These are phyloP conservation scores for Pisolithus tinctorius DNA, from an alignment of 768 basidiomycete genomes.

Conservation along the genomic window DNA sequence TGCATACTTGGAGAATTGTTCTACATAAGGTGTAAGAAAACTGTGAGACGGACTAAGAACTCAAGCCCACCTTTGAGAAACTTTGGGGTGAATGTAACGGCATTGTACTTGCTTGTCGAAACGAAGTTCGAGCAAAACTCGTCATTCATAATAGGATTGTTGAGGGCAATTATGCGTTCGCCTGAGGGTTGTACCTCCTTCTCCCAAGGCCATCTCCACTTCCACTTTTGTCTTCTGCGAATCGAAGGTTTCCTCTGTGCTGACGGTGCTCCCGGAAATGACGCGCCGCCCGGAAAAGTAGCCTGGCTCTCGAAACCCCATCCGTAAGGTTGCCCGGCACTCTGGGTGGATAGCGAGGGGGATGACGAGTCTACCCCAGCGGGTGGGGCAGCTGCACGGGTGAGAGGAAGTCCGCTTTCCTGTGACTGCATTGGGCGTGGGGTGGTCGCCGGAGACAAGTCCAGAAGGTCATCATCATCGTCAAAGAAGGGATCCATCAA, in stretches of 20 bases:
- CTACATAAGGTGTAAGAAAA: conserved; percentile 34
- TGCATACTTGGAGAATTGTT: conserved; percentile 98
- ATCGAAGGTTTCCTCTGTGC: conserved; percentile 11
- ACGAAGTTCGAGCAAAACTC: conserved; percentile 79
- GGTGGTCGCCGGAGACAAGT: conserved; percentile 25
- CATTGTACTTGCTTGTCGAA: conserved; percentile 92
- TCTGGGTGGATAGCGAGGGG: conserved; percentile 26
- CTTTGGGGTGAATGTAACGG: conserved; percentile 82
- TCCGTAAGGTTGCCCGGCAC: conserved; percentile 48
- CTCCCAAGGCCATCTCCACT: conserved; percentile 83
- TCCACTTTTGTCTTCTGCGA: conserved; percentile 14
- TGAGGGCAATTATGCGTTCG: conserved; percentile 78
- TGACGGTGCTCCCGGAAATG: conserved; percentile 29
- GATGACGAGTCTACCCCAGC: conserved; percentile 52
- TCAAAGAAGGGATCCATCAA: conserved; percentile 79
- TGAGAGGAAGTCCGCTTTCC: conserved; percentile 50
- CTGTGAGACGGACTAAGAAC: neutral
- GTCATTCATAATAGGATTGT: conserved; percentile 59
- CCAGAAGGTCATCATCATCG: conserved; percentile 57
- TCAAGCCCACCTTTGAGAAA: conserved; percentile 74
- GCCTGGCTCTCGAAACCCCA: conserved; percentile 75
- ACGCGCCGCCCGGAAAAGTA: conserved; percentile 37
- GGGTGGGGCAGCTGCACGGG: conserved; percentile 51
- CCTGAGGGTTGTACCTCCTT: conserved; percentile 59
- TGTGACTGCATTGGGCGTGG: conserved; percentile 45